These are phyloP conservation scores for Boletus patriciae DNA, from an alignment of 768 basidiomycete species.

Conservation along the genomic window DNA sequence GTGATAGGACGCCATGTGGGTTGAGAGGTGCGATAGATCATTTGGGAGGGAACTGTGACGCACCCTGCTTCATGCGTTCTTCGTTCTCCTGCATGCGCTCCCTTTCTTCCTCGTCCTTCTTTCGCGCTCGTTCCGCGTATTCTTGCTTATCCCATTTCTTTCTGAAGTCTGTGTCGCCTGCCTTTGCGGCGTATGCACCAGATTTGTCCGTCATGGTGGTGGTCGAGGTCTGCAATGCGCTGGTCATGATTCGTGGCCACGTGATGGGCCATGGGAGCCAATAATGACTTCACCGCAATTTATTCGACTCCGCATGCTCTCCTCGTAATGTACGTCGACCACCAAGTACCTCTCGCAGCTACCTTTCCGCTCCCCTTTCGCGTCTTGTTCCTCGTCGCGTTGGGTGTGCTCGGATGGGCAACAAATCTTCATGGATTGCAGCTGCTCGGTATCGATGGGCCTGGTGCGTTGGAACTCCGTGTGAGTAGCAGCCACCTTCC, in stretches of 20 bases:
- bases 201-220: conserved; percentile 32
- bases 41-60: conserved; percentile 3
- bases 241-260: neutral
- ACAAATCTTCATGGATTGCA: conserved; percentile 87
- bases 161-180: conserved; percentile 70
- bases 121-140: conserved; percentile 79
- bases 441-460: conserved; percentile 69
- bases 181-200: conserved; percentile 39
- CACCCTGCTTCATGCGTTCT: conserved; percentile 81
- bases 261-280: neutral
- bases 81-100: conserved; percentile 87
- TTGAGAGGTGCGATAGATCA: neutral
- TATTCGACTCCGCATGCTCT: too few species aligned
- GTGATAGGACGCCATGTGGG: neutral
- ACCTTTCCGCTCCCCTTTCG: conserved; percentile 91
- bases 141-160: conserved; percentile 97
- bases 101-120: conserved; percentile 75
- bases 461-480: conserved; percentile 64
- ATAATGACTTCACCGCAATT: neutral
- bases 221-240: neutral
- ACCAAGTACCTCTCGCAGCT: conserved; percentile 50
- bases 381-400: conserved; percentile 72
- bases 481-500: conserved; percentile 15
- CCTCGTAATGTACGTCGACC: conserved; percentile 33
- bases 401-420: conserved; percentile 89